Percentiles rank a stretch among this genome's conserved stretches.
phyloP scores from a whole-genome alignment of 2,329 filamentous ascomycete species.

The Erysiphe neolycopersici region DNA sequence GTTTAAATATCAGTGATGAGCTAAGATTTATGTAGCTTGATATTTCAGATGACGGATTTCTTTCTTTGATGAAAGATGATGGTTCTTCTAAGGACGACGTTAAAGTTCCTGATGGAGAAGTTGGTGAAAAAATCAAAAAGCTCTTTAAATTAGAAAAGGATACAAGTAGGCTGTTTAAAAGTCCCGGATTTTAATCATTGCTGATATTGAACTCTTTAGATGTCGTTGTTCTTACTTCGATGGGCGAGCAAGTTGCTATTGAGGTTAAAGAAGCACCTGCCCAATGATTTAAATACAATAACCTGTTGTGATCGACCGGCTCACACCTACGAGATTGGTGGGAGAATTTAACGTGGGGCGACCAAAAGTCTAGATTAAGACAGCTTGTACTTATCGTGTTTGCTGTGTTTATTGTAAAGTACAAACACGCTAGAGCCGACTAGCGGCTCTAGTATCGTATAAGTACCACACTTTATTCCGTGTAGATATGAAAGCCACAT shows the following conservation, averaged over 20 bases:
- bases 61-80: slow-evolving; percentile 73
- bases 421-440: too few relatives aligned
- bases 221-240: slow-evolving; percentile 77
- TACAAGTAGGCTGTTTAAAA: slow-evolving; percentile 40
- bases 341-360: too few relatives aligned
- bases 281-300: slow-evolving; percentile 9
- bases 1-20: neutral
- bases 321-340: too few relatives aligned
- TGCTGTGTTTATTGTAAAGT: too few relatives aligned
- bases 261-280: slow-evolving; percentile 78
- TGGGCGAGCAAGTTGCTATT: slow-evolving; percentile 82
- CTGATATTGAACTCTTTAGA: slow-evolving; percentile 22
- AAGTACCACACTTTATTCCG: too few relatives aligned
- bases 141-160: slow-evolving; percentile 82
- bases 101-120: slow-evolving; percentile 67
- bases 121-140: slow-evolving; percentile 64
- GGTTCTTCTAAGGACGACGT: slow-evolving; percentile 87
- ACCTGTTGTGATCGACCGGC: too few relatives aligned
- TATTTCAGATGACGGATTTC: slow-evolving; percentile 79
- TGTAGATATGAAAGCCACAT: too few relatives aligned
- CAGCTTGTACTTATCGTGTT: too few relatives aligned
- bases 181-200: neutral
- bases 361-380: too few relatives aligned
- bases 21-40: slow-evolving; percentile 36
- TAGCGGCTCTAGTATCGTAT: too few relatives aligned